Base-by-base conservation (phyloP, 2,329 filamentous ascomycete genomes). In the Penicillium griseofulvum region DNA sequence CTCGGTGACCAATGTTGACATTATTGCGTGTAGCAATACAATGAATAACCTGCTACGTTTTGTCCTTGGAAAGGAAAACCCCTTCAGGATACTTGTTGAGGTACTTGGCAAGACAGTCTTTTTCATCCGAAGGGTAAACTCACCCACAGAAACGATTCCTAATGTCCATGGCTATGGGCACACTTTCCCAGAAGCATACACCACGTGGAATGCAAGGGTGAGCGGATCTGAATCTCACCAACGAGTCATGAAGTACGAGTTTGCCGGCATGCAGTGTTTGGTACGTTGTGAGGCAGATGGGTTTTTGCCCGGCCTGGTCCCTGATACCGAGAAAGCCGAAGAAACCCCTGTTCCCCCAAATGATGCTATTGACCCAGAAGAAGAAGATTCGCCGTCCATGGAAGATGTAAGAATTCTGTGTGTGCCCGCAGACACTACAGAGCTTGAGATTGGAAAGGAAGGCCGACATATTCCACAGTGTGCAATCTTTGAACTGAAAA, bases 131-230 rank as follows among this genome's bases (percentile, higher is more conserved):
- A 78, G 82, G 22, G 85, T 87, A 62, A 84, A 83, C 42, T 79
- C 81, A 0, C 84, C 86, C 0, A 80, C 68, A 0, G 83, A 87
- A 60, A 65, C 76, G 0, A 84, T 89, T 5, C 60, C 71, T 0
- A 76, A 76, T n/a, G 71, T 89, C 0, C 62, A 62, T 16, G 87
- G 87, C 0, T 88, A 78, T 61, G 86, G 87, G 0, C 86, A 89
- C 61, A 79, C 83, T 0, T 90, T 90, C 59, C 84, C 84, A 0
- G 84, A 88, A 45, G 76, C 77, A 1, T 86, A 88, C 63, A 90
- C 87, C 0, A 83, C 77, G 0, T 89, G 86, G 86, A 80, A 82
- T 10, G 11, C 62, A 0, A 77, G 77, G 0, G 80, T 84, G 0
- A 77, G 75, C 43, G 75, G 77, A 0, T 89, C 86, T 0, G 72